Evolutionary conservation across 1,284 basidiomycete genomes (phyloP), one percentile per base, ranked within the genome.

Genomic region (Pseudozyma pruni): DNA sequence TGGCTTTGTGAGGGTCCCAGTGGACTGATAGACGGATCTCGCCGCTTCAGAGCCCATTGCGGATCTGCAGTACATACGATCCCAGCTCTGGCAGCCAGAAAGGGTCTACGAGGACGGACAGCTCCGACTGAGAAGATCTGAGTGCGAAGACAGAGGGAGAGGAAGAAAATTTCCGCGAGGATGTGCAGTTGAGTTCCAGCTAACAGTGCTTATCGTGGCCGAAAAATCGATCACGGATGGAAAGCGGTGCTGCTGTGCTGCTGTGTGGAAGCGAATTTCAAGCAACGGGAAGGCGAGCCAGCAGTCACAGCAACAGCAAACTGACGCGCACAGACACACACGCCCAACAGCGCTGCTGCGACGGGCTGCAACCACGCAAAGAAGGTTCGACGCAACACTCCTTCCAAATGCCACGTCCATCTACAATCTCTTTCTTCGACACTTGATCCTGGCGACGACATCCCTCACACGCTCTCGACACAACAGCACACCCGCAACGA

Each of bases 181-280:
- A 31, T 59, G 56, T 59, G 43, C 48, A 17, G 10, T 23, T 1
- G 19, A 4, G 17, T 1, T 0, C 13, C 0, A 11, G 31, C 39
- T 52, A 42, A 51, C 53, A 48, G 1, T 22, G 14, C 6, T 6
- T 7, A 23, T 34, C 1, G 1, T 3, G 11, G 4, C 4, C 38
- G 32, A 44, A 23, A 55, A 59, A 59, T 59, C 56, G 62, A 66
- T 55, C 55, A 66, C 51, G 46, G 19, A 16, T 22, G 11, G 16
- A 41, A 37, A 33, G 27, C 42, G 17, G 47, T 38, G 47, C 35
- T 44, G 25, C 25, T 19, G 16, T 27, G 27, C 25, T 32, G 11
- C 19, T 32, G n/a, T 29, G n/a, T n/a, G n/a, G n/a, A n/a, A n/a
- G 41, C 41, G 41, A 43, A 32, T 20, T 20, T 43, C 41, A 27